Evolutionary conservation across 202 grass and related monocot species (phyloP), one percentile per base, ranked within the genome.

Genomic region (Schoenoplectus tabernaemontani): DNA sequence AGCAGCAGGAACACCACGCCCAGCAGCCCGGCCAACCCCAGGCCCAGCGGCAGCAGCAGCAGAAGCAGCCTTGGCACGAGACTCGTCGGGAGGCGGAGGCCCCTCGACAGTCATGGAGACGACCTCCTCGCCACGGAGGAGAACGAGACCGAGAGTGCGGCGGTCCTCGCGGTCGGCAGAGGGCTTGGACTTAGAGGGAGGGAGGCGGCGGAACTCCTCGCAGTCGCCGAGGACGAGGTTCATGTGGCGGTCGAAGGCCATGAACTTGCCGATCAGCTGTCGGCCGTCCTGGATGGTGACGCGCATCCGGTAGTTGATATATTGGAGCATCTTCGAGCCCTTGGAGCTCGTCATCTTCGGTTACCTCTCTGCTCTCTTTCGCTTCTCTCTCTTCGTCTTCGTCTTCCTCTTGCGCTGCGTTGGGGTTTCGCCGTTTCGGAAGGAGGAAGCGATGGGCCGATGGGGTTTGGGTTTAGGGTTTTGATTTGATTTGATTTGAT

Each of bases 241-340:
- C 89, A 97, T 94, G 87, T 97, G 95, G 58, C 95, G 91, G 78
- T 97, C 95, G 95, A 97, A 97, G 62, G 95, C 95, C 91, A 97
- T 98, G 91, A 94, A 98, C 88, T 98, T 98, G 28, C 91, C 91
- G 15, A 98, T 91, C 19, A 98, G 89, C 68, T 98, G 95, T 12
- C 95, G 91, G 0, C 91, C 91, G 64, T 99, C 96, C 88, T 99
- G 96, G 90, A 99, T 96, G 68, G 96, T 99, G 9, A 99, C 96
- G 50, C 92, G 90, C 96, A 99, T 99, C 4, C 96, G 92, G 86
- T 99, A 99, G 89, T 99, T 99, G 68, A 99, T 26, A 82, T 91
- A 96, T 74, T 98, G 96, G 26, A 98, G 91, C 96, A 99, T 99
- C 88, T 99, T 99, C 19, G 92, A 96, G 3, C 96, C 96, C 86